These are phyloP conservation scores for Turnera subulata DNA, from an alignment of 345 rosid genomes.

Conservation along the genomic window DNA sequence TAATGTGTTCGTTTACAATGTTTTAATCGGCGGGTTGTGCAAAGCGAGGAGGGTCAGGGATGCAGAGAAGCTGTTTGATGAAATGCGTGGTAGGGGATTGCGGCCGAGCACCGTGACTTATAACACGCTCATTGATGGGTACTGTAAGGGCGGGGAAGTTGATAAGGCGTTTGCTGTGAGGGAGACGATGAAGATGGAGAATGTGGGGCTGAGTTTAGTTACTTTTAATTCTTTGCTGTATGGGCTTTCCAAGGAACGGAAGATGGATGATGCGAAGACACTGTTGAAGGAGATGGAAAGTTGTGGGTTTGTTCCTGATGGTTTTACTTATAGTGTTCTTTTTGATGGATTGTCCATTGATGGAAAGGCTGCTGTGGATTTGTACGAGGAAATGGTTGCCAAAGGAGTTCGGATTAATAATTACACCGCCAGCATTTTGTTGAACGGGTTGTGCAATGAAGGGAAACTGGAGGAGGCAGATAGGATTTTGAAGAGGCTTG, in stretches of 20 bases:
- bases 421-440: conserved; percentile 49
- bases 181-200: conserved; percentile 48
- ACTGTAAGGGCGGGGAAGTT: conserved; percentile 55
- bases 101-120: conserved; percentile 46
- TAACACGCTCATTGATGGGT: conserved; percentile 68
- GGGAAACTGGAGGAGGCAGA: conserved; percentile 61
- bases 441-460: conserved; percentile 62
- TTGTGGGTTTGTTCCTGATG: conserved; percentile 60
- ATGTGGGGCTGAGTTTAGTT: conserved; percentile 49
- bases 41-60: conserved; percentile 51
- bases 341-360: conserved; percentile 51
- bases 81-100: conserved; percentile 44
- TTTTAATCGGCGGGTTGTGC: conserved; percentile 53
- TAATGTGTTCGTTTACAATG: conserved; percentile 57
- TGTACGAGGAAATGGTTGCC: conserved; percentile 36
- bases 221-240: conserved; percentile 64
- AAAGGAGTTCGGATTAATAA: conserved; percentile 48
- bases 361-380: conserved; percentile 36
- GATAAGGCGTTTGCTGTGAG: conserved; percentile 43
- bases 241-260: conserved; percentile 53
- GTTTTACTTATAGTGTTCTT: conserved; percentile 51
- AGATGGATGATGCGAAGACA: conserved; percentile 53
- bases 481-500: conserved; percentile 47
- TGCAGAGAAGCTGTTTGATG: conserved; percentile 66
- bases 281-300: conserved; percentile 59